Conservation (phyloP, 768 basidiomycete species). For the Artomyces pyxidatus region DNA sequence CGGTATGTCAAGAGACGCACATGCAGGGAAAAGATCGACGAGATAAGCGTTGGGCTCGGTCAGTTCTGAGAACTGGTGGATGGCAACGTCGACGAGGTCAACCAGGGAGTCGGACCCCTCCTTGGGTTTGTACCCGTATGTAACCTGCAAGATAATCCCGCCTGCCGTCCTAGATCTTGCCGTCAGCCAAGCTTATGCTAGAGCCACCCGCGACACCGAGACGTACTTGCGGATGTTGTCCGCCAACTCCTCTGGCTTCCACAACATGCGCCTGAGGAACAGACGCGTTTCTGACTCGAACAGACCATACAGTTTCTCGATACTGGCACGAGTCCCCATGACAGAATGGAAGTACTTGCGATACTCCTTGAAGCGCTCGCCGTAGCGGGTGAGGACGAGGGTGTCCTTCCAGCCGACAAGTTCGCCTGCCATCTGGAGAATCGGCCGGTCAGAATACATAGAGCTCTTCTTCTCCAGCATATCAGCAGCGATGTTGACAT, state of each 20-base stretch:
- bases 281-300: constrained; percentile 5
- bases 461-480: constrained; percentile 16
- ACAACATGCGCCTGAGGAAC: constrained; percentile 1
- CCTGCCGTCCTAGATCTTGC: constrained; percentile 6
- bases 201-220: no score
- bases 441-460: constrained; percentile 13
- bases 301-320: not conserved
- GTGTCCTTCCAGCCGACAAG: not conserved
- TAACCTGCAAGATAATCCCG: constrained; percentile 16
- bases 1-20: no score
- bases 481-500: constrained; percentile 8
- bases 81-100: constrained; percentile 5
- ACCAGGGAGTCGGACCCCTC: constrained; percentile 10
- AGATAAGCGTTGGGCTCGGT: not conserved
- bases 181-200: no score
- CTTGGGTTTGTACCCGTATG: constrained; percentile 19
- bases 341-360: constrained; percentile 1
- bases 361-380: not conserved
- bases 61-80: not conserved
- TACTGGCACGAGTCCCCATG: constrained; percentile 2
- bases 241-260: constrained; percentile 1
- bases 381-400: constrained; percentile 5
- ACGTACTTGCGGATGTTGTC: constrained; percentile 6
- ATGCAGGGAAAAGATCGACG: constrained; percentile 1
- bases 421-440: constrained; percentile 4